Percentiles rank a stretch among this genome's conserved stretches.
These are phyloP conservation scores for Flaveria bidentis DNA, from an alignment of 129 eudicot genomes.

Conservation along the genomic window DNA sequence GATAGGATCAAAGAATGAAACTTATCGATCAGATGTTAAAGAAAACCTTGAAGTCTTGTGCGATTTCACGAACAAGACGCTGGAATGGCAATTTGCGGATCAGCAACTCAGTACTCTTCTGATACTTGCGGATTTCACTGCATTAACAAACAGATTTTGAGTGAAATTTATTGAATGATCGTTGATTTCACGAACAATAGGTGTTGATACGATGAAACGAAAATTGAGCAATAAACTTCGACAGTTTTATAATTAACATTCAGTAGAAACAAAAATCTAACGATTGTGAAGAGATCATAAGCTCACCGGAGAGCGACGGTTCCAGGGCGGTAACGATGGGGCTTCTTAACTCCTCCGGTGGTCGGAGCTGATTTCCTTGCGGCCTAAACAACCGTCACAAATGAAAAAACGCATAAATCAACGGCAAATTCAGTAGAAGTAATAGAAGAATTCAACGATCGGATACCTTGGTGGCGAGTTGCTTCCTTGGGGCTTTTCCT, in stretches of 20 bases:
- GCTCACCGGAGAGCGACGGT: conserved; percentile 82
- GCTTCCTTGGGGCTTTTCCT: conserved; percentile 95
- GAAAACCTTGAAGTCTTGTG: conserved; percentile 78
- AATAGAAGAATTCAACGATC: background rate
- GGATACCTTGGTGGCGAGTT: conserved; percentile 74
- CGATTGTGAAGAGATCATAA: background rate
- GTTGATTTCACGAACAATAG: background rate
- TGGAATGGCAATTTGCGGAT: conserved; percentile 93
- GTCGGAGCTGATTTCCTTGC: conserved; percentile 95
- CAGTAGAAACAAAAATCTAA: too few species aligned
- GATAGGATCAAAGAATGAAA: background rate
- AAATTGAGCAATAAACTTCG: background rate
- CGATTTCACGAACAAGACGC: conserved; percentile 92
- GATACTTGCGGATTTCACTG: conserved; percentile 93
- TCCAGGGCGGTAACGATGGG: conserved; percentile 87
- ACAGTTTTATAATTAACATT: background rate
- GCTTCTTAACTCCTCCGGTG: conserved; percentile 92
- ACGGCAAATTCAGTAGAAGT: background rate
- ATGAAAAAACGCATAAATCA: background rate
- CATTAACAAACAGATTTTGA: background rate
- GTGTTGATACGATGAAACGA: background rate
- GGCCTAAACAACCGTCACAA: conserved; percentile 38
- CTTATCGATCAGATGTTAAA: background rate
- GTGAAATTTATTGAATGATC: background rate
- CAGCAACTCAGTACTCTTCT: conserved; percentile 86